Evolutionary conservation across 2,329 filamentous ascomycete genomes (phyloP).

Genomic region (Cordyceps tenuipes): DNA sequence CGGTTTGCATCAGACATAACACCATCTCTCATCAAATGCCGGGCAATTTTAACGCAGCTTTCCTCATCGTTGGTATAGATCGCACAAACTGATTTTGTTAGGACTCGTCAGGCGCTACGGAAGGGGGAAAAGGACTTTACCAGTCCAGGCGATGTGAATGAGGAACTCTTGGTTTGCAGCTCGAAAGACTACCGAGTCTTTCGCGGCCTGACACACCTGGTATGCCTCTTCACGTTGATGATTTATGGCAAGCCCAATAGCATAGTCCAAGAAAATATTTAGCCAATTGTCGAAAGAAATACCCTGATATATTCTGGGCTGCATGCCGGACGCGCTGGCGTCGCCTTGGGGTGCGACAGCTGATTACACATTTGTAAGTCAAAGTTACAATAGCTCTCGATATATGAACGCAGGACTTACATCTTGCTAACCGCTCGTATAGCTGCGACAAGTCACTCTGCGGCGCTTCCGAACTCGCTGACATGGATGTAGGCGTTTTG

Average conservation of each 20-base stretch:
- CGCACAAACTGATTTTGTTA: conserved; percentile 56
- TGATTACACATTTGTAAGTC: conserved; percentile 11
- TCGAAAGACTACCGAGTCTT: conserved; percentile 75
- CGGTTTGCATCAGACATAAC: conserved; percentile 78
- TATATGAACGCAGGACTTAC: conserved; percentile 28
- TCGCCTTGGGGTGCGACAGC: conserved; percentile 26
- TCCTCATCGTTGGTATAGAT: conserved; percentile 74
- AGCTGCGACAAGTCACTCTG: conserved; percentile 42
- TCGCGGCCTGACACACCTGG: conserved; percentile 67
- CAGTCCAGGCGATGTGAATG: conserved; percentile 70
- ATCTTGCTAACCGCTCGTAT: conserved; percentile 47
- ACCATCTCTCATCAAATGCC: conserved; percentile 78
- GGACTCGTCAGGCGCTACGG: neutral
- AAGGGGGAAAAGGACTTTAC: conserved; percentile 32
- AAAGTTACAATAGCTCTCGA: neutral
- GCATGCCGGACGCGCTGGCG: conserved; percentile 11
- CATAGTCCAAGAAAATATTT: conserved; percentile 82
- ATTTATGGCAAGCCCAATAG: conserved; percentile 62
- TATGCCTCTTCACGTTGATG: conserved; percentile 67
- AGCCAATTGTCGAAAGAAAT: conserved; percentile 82
- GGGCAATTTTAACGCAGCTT: conserved; percentile 60
- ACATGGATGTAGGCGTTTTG: conserved; percentile 18
- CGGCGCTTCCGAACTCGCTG: conserved; percentile 20
- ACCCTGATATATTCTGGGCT: conserved; percentile 51
- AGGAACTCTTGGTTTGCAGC: conserved; percentile 59